These are phyloP conservation scores for Ganoderma boninense DNA, from an alignment of 1,284 basidiomycete species.

Conservation along the genomic window DNA sequence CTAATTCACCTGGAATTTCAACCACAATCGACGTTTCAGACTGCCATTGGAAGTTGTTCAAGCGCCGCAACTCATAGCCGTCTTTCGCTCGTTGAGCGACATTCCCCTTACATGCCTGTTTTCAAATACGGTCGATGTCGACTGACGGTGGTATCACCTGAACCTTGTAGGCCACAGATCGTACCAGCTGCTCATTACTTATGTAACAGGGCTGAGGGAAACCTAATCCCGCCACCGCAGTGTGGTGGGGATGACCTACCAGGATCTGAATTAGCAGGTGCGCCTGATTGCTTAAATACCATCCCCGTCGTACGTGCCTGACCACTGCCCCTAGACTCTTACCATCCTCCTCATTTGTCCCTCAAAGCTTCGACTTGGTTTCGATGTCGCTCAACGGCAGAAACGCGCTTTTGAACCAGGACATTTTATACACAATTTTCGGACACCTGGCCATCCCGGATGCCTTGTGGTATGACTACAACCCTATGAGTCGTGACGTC, in stretches of 20 bases:
- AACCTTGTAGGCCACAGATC: background rate
- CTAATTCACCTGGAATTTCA: background rate
- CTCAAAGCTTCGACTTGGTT: background rate
- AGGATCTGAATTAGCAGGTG: background rate
- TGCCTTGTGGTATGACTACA: conserved; percentile 5
- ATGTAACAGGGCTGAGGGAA: background rate
- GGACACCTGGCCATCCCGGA: conserved; percentile 5
- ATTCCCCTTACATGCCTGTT: background rate
- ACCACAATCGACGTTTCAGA: background rate
- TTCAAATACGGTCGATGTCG: background rate
- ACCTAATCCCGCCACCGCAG: background rate
- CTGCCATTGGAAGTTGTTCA: background rate
- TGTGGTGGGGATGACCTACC: background rate
- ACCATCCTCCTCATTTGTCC: background rate
- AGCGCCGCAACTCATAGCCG: background rate
- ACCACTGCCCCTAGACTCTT: background rate
- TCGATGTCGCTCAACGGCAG: background rate
- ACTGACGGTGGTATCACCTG: background rate
- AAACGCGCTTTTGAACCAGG: conserved; percentile 4
- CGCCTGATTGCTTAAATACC: background rate
- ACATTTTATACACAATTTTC: conserved; percentile 15
- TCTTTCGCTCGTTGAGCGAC: background rate
- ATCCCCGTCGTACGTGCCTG: background rate
- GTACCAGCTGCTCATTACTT: background rate
- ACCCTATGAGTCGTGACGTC: background rate